Percentiles rank a stretch among this genome's conserved stretches.
Evolutionary conservation across 1,284 basidiomycete species (phyloP).

Genomic region (Cutaneotrichosporon sp.): DNA sequence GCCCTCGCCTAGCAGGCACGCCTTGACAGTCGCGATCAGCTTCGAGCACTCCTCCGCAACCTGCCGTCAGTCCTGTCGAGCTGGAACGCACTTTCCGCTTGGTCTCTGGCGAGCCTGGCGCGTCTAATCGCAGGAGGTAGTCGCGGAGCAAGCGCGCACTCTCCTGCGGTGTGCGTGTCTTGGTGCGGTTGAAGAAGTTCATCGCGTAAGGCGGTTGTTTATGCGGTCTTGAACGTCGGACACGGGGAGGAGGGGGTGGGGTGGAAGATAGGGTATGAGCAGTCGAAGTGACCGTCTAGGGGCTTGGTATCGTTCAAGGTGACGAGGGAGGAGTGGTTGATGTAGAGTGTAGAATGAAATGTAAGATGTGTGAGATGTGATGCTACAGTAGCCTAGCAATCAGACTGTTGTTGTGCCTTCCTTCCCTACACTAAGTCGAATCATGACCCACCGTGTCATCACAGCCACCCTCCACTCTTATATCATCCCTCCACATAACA

Average conservation of each 20-base stretch:
- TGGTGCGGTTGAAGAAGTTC: constrained; percentile 90
- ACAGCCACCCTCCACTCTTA: background rate
- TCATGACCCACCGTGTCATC: background rate
- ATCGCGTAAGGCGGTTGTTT: constrained; percentile 53
- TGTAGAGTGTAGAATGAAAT: background rate
- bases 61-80: constrained; percentile 10
- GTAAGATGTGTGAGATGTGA: background rate
- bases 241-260: background rate
- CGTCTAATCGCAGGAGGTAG: constrained; percentile 71
- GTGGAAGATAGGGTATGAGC: background rate
- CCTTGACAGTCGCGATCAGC: constrained; percentile 36
- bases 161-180: constrained; percentile 78
- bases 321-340: background rate
- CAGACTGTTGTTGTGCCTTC: background rate
- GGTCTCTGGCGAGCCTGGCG: constrained; percentile 64
- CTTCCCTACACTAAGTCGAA: background rate
- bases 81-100: constrained; percentile 66
- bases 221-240: background rate
- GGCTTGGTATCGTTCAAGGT: background rate
- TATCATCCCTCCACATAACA: background rate
- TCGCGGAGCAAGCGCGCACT: constrained; percentile 76
- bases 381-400: background rate
- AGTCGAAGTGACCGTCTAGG: background rate
- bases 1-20: constrained; percentile 38
- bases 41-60: constrained; percentile 39